A percentile compares a stretch with the other conserved stretches of the same genome.
These are phyloP conservation scores for Hanseniaspora nectarophila DNA, from an alignment of 805 yeast genomes.

Conservation along the genomic window DNA sequence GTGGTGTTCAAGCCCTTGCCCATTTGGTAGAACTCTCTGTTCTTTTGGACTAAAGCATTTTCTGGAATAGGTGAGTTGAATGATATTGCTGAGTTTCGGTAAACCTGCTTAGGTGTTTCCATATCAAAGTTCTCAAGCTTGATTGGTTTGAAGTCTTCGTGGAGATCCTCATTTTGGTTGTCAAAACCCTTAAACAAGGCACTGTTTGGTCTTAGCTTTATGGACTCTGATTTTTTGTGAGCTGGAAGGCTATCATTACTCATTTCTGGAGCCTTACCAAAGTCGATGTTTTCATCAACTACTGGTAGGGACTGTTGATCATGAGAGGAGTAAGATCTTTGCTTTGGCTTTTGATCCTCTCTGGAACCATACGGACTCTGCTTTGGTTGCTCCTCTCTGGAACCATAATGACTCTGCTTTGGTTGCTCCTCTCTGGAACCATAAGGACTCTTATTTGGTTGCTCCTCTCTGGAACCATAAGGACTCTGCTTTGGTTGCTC, in stretches of 20 bases:
- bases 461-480: no score
- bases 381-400: no score
- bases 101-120: not conserved
- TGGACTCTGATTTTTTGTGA: constrained; percentile 11
- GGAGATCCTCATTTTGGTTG: not conserved
- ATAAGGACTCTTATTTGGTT: no score
- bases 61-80: constrained; percentile 24
- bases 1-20: constrained; percentile 24
- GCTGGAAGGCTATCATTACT: not conserved
- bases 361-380: no score
- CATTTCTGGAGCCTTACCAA: not conserved
- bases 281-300: no score
- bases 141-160: not conserved
- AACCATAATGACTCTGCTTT: no score
- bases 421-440: no score
- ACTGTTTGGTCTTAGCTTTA: constrained; percentile 13
- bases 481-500: no score
- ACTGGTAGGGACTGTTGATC: no score
- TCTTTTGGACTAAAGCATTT: constrained; percentile 17
- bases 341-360: no score
- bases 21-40: constrained; percentile 19
- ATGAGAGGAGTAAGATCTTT: no score
- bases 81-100: constrained; percentile 16
- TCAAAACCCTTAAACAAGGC: constrained; percentile 8
- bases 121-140: not conserved